These are phyloP conservation scores for Hysterangium stoloniferum DNA, from an alignment of 768 basidiomycete species.

Conservation along the genomic window DNA sequence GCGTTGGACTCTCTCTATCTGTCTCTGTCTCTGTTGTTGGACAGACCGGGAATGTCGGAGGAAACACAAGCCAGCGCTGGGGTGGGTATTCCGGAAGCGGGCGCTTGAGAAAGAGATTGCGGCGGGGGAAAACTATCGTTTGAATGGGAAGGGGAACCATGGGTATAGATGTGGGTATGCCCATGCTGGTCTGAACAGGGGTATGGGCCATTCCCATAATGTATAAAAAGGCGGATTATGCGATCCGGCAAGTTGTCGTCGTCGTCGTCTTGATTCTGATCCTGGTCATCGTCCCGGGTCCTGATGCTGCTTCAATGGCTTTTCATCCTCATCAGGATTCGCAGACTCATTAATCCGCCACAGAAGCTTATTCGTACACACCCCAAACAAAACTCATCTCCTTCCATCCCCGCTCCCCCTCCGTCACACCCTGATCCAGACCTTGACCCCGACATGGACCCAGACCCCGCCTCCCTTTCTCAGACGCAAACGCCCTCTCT, in stretches of 20 bases:
- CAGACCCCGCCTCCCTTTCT: neutral
- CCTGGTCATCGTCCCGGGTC: no score
- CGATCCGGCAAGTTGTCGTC: constrained; percentile 4
- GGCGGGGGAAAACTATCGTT: neutral
- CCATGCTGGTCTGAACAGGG: neutral
- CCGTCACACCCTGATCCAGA: neutral
- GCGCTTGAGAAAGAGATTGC: neutral
- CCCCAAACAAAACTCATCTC: neutral
- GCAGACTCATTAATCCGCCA: constrained; percentile 4
- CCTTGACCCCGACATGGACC: no score
- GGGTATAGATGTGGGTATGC: no score
- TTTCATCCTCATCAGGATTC: neutral
- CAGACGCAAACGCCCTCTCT: neutral
- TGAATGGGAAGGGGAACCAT: no score
- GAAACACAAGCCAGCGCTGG: constrained; percentile 4
- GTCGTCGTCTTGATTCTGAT: neutral
- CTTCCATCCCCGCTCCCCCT: neutral
- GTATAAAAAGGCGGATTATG: constrained; percentile 1
- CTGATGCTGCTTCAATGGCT: no score
- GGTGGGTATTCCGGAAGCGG: neutral
- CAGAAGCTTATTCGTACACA: constrained; percentile 6
- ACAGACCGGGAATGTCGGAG: neutral
- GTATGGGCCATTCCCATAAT: neutral
- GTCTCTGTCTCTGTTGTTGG: neutral
- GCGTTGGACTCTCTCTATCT: no score